A percentile compares a stretch with the other conserved stretches of the same genome.
Conservation (phyloP, 371 early-diverging fungal genomes). For the Blakeslea trispora region DNA sequence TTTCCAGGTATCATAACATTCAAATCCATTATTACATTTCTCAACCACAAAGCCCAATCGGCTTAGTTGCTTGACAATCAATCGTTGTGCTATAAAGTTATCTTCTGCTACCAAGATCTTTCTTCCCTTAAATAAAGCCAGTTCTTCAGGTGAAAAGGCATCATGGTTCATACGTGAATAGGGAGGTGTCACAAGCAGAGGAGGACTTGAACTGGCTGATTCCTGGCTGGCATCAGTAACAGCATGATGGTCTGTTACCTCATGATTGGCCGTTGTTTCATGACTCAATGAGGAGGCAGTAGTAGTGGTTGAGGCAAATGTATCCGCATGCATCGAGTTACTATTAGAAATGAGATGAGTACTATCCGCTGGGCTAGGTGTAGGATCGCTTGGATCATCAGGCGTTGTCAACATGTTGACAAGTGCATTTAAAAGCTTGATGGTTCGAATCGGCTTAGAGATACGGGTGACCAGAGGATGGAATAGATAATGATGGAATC, state of each 20-base stretch:
- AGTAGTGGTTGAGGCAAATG: too few species aligned
- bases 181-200: slow-evolving; percentile 6
- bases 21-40: slow-evolving; percentile 47
- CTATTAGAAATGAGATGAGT: not conserved
- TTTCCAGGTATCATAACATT: slow-evolving; percentile 44
- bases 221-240: not conserved
- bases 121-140: slow-evolving; percentile 41
- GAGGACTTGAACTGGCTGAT: not conserved
- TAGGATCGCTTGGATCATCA: too few species aligned
- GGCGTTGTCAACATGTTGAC: slow-evolving; percentile 9
- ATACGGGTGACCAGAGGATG: slow-evolving; percentile 44
- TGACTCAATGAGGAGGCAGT: too few species aligned
- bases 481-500: slow-evolving; percentile 16
- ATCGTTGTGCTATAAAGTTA: slow-evolving; percentile 44
- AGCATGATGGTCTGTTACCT: not conserved
- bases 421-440: slow-evolving; percentile 45
- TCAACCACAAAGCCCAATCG: slow-evolving; percentile 43
- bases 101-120: slow-evolving; percentile 48
- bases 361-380: not conserved
- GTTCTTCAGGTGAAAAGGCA: slow-evolving; percentile 40
- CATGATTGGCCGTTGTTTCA: too few species aligned
- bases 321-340: not conserved
- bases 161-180: slow-evolving; percentile 23
- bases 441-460: slow-evolving; percentile 55
- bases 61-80: slow-evolving; percentile 44